phyloP scores from a whole-genome alignment of 2,329 filamentous ascomycete genomes.

The Beauveria asiatica region DNA sequence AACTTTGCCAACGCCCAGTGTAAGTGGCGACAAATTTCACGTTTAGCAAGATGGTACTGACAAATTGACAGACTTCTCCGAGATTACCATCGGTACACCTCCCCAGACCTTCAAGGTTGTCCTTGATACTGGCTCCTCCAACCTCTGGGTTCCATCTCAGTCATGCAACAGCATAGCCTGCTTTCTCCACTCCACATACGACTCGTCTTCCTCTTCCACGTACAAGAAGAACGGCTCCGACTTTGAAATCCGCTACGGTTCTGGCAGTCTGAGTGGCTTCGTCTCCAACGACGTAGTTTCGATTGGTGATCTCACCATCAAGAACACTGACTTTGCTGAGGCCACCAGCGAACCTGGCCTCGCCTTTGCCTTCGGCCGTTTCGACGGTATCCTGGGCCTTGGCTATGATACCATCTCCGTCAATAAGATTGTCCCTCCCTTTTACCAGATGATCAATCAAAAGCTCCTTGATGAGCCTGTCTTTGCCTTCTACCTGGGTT shows the following conservation, averaged over 20 bases:
- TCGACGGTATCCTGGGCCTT: constrained; percentile 92
- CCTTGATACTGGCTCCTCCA: constrained; percentile 96
- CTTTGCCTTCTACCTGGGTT: constrained; percentile 92
- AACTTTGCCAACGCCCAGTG: constrained; percentile 99
- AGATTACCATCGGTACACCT: constrained; percentile 86
- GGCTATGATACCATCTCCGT: constrained; percentile 96
- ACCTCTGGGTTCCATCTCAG: constrained; percentile 92
- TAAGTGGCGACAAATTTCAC: constrained; percentile 39
- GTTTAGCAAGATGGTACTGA: constrained; percentile 12
- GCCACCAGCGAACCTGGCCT: constrained; percentile 92
- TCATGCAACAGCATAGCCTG: constrained; percentile 93
- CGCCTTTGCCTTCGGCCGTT: constrained; percentile 94
- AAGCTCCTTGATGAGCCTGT: constrained; percentile 82
- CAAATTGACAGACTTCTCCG: constrained; percentile 70
- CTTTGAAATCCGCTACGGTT: constrained; percentile 94
- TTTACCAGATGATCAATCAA: constrained; percentile 93
- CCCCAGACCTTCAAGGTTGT: constrained; percentile 97
- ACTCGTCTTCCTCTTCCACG: constrained; percentile 77
- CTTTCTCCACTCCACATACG: constrained; percentile 95
- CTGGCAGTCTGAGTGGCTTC: constrained; percentile 86
- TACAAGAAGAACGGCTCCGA: constrained; percentile 90
- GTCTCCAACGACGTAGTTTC: constrained; percentile 79
- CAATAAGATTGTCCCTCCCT: constrained; percentile 87
- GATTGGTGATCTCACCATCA: constrained; percentile 83
- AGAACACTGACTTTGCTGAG: constrained; percentile 91